Evolutionary conservation across 345 rosid genomes (phyloP), one percentile per base, ranked within the genome.

Genomic region (Corymbia maculata): DNA sequence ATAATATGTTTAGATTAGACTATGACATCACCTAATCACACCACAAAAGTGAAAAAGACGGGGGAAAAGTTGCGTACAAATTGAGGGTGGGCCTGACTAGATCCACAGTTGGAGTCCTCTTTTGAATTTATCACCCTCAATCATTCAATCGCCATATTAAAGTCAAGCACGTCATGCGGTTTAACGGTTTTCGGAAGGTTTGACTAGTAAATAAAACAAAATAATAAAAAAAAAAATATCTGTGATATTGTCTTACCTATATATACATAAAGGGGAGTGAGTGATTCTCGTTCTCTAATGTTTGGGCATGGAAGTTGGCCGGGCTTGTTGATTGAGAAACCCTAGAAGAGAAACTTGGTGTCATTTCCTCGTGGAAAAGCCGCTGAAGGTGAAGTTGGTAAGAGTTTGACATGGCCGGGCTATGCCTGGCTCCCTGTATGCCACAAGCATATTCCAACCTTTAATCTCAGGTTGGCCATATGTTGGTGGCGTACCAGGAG

Each of bases 381-480:
- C 4, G 49, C 49, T 0, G 5, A 36, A 42, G 57, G 14, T 50
- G 57, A 50, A 28, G 42, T n/a, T n/a, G 86, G 53, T 51, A 85
- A 51, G 86, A 85, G 49, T 50, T 45, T n/a, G 53, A 85, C n/a
- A 4, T n/a, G 86, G 53, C n/a, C 8, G 22, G 26, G 53, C 53
- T 49, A 85, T 85, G 86, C 86, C 86, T 85, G 86, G 86, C 86
- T 85, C 86, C 86, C 86, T 51, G 61, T 85, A 85, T 85, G 86
- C 86, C 86, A 85, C 61, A 85, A 85, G 36, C 82, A 75, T 75
- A 44, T 75, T 75, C 86, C 86, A 85, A 30, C 86, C 55, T 13
- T 85, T 85, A 36, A 50, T 85, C 59, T 16, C 15, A 19, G 53
- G 53, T 50, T 50, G 53, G 53, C 86, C 61, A 85, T 49, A 4